Evolutionary conservation across 495 filamentous ascomycete genomes (phyloP).

Genomic region (Lichenothelia convexa): DNA sequence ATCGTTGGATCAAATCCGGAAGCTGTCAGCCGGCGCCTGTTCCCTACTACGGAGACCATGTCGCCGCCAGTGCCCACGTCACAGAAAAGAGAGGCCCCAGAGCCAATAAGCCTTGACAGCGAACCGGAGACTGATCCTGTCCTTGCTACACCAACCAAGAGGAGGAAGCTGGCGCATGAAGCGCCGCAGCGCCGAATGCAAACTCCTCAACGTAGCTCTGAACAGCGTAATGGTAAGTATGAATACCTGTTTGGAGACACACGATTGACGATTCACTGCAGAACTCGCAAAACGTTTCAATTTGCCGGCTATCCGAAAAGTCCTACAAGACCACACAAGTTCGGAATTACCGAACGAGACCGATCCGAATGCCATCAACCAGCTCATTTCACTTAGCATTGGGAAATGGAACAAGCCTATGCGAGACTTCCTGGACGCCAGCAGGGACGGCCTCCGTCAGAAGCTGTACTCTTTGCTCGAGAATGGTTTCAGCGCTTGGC

Average conservation of each 20-base stretch:
- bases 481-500: slow-evolving; percentile 3
- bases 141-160: slow-evolving; percentile 2
- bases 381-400: slow-evolving; percentile 8
- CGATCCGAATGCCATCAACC: slow-evolving; percentile 18
- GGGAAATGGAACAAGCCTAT: slow-evolving; percentile 5
- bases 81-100: neutral
- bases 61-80: neutral
- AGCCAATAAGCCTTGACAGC: neutral
- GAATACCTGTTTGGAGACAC: no score
- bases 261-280: no score
- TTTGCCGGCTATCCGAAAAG: slow-evolving; percentile 16
- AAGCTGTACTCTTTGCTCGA: slow-evolving; percentile 1
- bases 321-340: slow-evolving; percentile 14
- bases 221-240: neutral
- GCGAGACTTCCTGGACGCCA: slow-evolving; percentile 2
- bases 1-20: neutral
- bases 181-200: neutral
- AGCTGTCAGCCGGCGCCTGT: no score
- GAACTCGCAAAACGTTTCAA: slow-evolving; percentile 8
- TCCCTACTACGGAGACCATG: no score
- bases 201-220: neutral
- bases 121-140: neutral
- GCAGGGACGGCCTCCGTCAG: slow-evolving; percentile 2
- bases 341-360: slow-evolving; percentile 19
- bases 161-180: slow-evolving; percentile 7